Evolutionary conservation across 768 basidiomycete species (phyloP).

Genomic region (Lentinus tigrinus): DNA sequence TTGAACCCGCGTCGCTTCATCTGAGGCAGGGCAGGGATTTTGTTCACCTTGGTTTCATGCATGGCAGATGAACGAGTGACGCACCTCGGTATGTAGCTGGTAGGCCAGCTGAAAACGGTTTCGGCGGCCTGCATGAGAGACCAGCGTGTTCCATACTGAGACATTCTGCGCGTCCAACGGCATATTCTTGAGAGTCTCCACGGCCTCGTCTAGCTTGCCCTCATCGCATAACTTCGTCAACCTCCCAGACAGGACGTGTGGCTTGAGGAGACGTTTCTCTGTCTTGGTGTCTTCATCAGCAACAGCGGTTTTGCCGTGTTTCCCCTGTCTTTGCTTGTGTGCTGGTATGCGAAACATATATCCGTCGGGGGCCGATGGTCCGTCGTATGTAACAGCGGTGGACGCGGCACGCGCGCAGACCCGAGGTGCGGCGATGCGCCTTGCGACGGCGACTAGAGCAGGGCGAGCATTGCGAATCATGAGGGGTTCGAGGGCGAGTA

Average conservation of each 20-base stretch:
- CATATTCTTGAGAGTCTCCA: conserved; percentile 62
- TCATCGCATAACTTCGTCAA: conserved; percentile 56
- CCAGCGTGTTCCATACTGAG: conserved; percentile 77
- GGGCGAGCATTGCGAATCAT: conserved; percentile 12
- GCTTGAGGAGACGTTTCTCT: conserved; percentile 45
- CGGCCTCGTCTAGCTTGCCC: conserved; percentile 60
- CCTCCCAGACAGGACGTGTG: conserved; percentile 59
- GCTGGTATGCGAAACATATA: neutral
- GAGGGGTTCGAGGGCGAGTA: neutral
- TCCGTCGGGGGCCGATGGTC: neutral
- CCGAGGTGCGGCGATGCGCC: neutral
- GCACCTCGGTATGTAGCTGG: conserved; percentile 68
- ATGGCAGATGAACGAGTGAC: conserved; percentile 17
- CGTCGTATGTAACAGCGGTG: neutral
- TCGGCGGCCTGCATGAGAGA: conserved; percentile 60
- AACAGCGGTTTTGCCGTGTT: neutral
- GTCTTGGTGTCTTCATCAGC: neutral
- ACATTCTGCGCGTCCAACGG: conserved; percentile 76
- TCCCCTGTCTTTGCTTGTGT: neutral
- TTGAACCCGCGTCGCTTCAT: conserved; percentile 84
- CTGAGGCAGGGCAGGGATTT: conserved; percentile 44
- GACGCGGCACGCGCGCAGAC: neutral
- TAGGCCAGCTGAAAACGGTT: conserved; percentile 59
- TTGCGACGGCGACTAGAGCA: neutral
- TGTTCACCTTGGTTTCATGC: no score